Base-by-base conservation (phyloP, 169 alveolate genomes). In the Plasmodium berghei region DNA sequence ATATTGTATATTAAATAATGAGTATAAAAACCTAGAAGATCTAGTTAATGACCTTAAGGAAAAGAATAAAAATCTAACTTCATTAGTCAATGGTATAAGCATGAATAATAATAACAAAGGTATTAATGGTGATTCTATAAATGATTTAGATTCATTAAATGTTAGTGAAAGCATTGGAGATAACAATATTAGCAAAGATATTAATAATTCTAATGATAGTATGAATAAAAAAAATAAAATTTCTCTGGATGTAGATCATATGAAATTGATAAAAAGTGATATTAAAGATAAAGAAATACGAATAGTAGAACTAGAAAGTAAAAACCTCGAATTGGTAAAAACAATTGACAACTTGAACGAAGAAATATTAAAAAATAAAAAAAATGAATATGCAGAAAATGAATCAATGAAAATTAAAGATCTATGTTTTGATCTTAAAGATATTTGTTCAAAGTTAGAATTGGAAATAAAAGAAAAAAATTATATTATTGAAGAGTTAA, bases 381-480 rank as follows among this genome's bases (percentile, higher is more conserved):
- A 22, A 18, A 22, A 24, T 20, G 87, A 86, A 20, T 71, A 58
- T 52, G 42, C 52, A 16, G 91, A 69, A 70, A 59, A 46, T 42
- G 91, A 86, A 63, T 70, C 64, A n/a, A 5, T 52, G 16, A 86
- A 86, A 71, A 45, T 86, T 59, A 69, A 71, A 48, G 91, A 86
- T n/a, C 56, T 86, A 34, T 86, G 91, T 72, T 86, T 70, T n/a
- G 91, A 86, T 61, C 49, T 86, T 42, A 86, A 86, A 73, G 91
- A 86, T 86, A 86, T 86, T 26, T 86, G 91, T 72, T 70, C 86
- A 9, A 86, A 71, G 42, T 20, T 86, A 28, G 91, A 86, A 58
- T 28, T 86, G 28, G 91, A 86, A 71, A 55, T 56, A 28, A 86
- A 86, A 26, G 91, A 86, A 63, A 86, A 86, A 28, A 86, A 71